Evolutionary conservation across 164 flowering plant species (phyloP).

Genomic region (Buxus sempervirens): DNA sequence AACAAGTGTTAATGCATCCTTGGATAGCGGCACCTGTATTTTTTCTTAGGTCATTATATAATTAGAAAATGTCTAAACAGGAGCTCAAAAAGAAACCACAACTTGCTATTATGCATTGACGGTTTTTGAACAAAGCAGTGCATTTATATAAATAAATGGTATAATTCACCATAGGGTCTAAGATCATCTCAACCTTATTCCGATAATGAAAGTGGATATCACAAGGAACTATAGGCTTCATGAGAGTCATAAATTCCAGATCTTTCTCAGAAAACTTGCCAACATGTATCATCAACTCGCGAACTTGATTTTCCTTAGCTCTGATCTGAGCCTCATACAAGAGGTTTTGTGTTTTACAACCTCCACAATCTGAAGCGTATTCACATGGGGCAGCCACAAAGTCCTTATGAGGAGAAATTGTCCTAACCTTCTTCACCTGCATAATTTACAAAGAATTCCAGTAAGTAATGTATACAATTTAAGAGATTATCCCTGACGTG

Average conservation of each 20-base stretch:
- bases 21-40: too few species aligned
- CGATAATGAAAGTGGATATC: constrained; percentile 83
- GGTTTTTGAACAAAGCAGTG: too few species aligned
- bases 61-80: too few species aligned
- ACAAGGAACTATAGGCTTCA: constrained; percentile 96
- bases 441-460: constrained; percentile 9
- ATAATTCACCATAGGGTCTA: too few species aligned
- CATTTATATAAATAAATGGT: too few species aligned
- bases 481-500: too few species aligned
- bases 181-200: constrained; percentile 61
- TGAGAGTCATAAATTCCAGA: constrained; percentile 33
- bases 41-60: too few species aligned
- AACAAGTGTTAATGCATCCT: too few species aligned
- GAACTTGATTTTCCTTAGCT: constrained; percentile 85
- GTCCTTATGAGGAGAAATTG: constrained; percentile 72
- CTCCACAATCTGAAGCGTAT: constrained; percentile 88
- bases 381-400: constrained; percentile 85
- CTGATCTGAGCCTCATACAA: constrained; percentile 83
- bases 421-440: constrained; percentile 74
- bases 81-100: too few species aligned
- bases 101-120: too few species aligned
- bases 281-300: constrained; percentile 66
- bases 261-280: constrained; percentile 65
- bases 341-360: constrained; percentile 87
- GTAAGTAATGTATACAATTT: too few species aligned